Base-by-base conservation (phyloP, 2,329 filamentous ascomycete genomes). In the Samsoniella hepiali region DNA sequence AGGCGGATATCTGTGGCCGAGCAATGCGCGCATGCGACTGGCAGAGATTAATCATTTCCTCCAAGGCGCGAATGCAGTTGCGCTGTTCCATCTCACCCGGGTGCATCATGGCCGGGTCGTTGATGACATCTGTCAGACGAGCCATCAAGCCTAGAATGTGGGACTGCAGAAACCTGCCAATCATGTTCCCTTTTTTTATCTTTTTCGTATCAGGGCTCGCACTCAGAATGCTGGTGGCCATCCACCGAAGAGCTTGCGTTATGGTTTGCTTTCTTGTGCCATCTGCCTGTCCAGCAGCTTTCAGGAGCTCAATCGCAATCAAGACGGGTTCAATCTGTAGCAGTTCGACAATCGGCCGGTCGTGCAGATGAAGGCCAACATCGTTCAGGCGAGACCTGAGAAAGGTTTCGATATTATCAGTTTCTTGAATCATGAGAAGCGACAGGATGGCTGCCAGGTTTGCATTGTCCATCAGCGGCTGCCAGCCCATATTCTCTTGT, bases 1-100 rank as follows among this genome's bases (percentile, higher is more conserved):
- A 97, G n/a, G 94, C 93, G 68, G 92, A 92, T 63, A 98, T 94
- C 88, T 97, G 94, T 29, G 95, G 94, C 47, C 97, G 81, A 57
- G 91, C 95, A 69, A 89, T 87, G 65, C 87, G 88, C 38, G 93
- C 86, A 70, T 91, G 88, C 2, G 82, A 82, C 69, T 87, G 89
- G 51, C 91, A 90, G 56, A 96, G 80, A 61, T 81, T 86, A 57
- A 97, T 89, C 84, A 99, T 91, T 72, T 96, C 91, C 68, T 92
- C 90, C 72, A 99, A 89, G 5, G 91, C 93, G 67, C 86, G 85
- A 9, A 99, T 86, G 69, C 89, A 93, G 64, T 90, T 84, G 63
- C 85, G 86, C 70, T 93, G 91, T 72, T 97, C 93, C 54, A 82
- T 70, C 72, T 83, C 69, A 77, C 80, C 67, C 76, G 84, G 84